Evolutionary conservation across 345 rosid species (phyloP).

Genomic region (Ceriops tagal): DNA sequence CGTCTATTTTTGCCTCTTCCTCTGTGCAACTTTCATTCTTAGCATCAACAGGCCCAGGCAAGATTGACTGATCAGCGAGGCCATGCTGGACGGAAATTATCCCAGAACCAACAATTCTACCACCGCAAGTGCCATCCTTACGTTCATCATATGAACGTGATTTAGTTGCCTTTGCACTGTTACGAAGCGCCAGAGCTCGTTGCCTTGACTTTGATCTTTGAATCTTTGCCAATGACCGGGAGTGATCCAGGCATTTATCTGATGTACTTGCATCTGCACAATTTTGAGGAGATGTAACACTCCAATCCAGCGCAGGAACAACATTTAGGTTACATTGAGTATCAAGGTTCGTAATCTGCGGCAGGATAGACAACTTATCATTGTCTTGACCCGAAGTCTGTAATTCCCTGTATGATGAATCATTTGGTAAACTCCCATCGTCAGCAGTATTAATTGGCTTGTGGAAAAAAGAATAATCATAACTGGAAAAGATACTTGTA

Average conservation of each 20-base stretch:
- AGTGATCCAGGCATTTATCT: conserved; percentile 30
- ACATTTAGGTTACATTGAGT: conserved; percentile 29
- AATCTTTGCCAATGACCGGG: conserved; percentile 51
- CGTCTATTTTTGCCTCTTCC: conserved; percentile 27
- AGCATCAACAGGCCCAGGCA: conserved; percentile 30
- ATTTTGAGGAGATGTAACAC: conserved; percentile 42
- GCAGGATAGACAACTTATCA: conserved; percentile 31
- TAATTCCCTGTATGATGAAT: conserved; percentile 18
- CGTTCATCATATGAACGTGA: conserved; percentile 26
- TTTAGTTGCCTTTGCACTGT: conserved; percentile 50
- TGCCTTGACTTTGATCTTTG: conserved; percentile 82
- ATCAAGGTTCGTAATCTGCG: conserved; percentile 21
- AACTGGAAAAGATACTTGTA: conserved; percentile 34
- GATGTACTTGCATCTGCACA: conserved; percentile 32
- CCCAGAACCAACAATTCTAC: conserved; percentile 26
- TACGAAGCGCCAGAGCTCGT: conserved; percentile 56
- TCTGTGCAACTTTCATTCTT: conserved; percentile 24
- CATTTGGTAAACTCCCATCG: conserved; percentile 23
- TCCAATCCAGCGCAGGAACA: conserved; percentile 31
- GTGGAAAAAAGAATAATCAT: conserved; percentile 32
- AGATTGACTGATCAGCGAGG: conserved; percentile 26
- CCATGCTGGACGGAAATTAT: conserved; percentile 41
- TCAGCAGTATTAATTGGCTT: conserved; percentile 31
- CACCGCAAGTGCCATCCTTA: conserved; percentile 21
- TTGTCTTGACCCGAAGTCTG: conserved; percentile 22